Evolutionary conservation across 257 asterid genomes (phyloP).

Genomic region (Ballota nigra): DNA sequence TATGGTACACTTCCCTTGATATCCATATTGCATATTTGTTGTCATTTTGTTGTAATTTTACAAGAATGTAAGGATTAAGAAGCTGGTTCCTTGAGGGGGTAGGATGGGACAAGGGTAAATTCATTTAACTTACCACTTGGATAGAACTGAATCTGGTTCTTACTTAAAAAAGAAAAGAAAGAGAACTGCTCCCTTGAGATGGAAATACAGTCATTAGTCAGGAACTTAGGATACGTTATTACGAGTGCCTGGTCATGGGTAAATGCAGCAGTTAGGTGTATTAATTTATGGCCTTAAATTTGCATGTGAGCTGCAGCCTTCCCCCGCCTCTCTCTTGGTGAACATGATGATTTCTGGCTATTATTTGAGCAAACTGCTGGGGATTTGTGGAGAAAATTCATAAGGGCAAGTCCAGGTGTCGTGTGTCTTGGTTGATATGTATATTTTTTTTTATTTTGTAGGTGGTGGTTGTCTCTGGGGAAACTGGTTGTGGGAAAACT

Average conservation of each 20-base stretch:
- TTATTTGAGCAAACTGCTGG: not conserved
- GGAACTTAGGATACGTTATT: too few species aligned
- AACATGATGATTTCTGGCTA: not conserved
- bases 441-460: constrained; percentile 29
- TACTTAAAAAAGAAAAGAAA: not conserved
- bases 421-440: not conserved
- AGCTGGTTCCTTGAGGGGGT: not conserved
- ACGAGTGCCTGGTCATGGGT: too few species aligned
- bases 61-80: not conserved
- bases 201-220: too few species aligned
- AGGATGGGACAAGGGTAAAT: not conserved
- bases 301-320: not conserved
- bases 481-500: constrained; percentile 95
- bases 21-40: too few species aligned
- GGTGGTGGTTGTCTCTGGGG: constrained; percentile 92
- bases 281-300: not conserved
- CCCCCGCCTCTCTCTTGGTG: not conserved
- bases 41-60: too few species aligned
- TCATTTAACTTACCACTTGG: constrained; percentile 1
- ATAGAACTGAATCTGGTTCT: not conserved
- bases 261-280: too few species aligned
- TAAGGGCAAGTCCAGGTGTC: constrained; percentile 17
- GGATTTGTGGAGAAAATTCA: not conserved
- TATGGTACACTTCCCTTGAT: too few species aligned
- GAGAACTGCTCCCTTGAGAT: too few species aligned